These are phyloP conservation scores for Leccinum sublutescens DNA, from an alignment of 768 basidiomycete genomes.

Conservation along the genomic window DNA sequence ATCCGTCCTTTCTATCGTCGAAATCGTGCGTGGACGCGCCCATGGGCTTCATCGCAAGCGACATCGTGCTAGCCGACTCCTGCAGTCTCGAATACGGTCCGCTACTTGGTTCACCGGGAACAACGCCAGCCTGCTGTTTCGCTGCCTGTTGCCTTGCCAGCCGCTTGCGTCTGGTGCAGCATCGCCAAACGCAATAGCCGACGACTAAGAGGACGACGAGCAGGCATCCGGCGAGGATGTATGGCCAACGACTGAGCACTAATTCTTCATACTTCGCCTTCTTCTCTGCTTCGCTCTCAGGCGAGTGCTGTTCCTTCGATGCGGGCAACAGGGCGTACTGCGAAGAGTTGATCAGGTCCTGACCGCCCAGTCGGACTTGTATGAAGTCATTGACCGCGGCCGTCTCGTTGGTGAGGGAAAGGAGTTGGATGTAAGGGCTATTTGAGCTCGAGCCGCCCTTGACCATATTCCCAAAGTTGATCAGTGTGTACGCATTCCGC, in stretches of 20 bases:
- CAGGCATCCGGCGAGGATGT: conserved; percentile 63
- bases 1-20: conserved; percentile 20
- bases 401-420: conserved; percentile 52
- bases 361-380: conserved; percentile 54
- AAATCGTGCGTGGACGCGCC: conserved; percentile 17
- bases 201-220: conserved; percentile 44
- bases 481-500: conserved; percentile 69
- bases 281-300: conserved; percentile 61
- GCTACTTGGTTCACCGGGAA: not conserved
- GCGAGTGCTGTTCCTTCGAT: conserved; percentile 58
- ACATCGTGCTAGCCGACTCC: conserved; percentile 29
- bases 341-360: conserved; percentile 52
- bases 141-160: conserved; percentile 24
- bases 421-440: conserved; percentile 69
- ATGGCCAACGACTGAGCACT: conserved; percentile 71
- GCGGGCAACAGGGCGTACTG: conserved; percentile 61
- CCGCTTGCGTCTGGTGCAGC: conserved; percentile 49
- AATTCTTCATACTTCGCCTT: conserved; percentile 63
- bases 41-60: conserved; percentile 32
- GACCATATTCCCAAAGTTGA: conserved; percentile 73
- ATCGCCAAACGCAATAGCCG: conserved; percentile 56
- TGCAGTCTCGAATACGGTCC: conserved; percentile 26
- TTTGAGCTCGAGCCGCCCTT: conserved; percentile 44
- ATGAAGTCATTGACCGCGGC: conserved; percentile 68
- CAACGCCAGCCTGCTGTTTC: conserved; percentile 16